Evolutionary conservation across 1,139 yeast species (phyloP).

Genomic region (Saccharomyces hybrid): DNA sequence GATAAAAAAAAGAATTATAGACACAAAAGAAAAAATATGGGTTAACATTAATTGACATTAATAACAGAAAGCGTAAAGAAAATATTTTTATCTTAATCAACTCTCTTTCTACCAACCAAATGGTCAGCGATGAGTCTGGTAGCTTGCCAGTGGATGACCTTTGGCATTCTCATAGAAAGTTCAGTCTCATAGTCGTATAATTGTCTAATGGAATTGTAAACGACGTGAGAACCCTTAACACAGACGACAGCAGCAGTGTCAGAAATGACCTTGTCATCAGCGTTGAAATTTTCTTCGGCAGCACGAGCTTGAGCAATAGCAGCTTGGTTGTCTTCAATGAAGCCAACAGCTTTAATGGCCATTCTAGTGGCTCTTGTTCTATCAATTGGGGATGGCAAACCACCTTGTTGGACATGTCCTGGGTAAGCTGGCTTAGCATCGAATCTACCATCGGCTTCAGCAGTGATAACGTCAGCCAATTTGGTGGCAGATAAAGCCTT

Average conservation of each 20-base stretch:
- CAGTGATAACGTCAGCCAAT: slow-evolving; percentile 60
- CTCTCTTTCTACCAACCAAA: slow-evolving; percentile 64
- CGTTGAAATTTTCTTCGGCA: slow-evolving; percentile 29
- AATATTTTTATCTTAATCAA: slow-evolving; percentile 11
- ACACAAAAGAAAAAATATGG: slow-evolving; percentile 1
- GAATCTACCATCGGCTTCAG: slow-evolving; percentile 56
- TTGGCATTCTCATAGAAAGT: slow-evolving; percentile 74
- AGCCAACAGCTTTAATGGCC: slow-evolving; percentile 62
- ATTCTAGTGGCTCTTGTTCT: slow-evolving; percentile 64
- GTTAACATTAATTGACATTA: slow-evolving; percentile 1
- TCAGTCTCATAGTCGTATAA: slow-evolving; percentile 85
- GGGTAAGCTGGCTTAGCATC: slow-evolving; percentile 75
- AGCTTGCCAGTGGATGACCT: slow-evolving; percentile 73
- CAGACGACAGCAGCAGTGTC: slow-evolving; percentile 83
- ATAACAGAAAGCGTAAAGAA: neutral
- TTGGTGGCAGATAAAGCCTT: slow-evolving; percentile 59
- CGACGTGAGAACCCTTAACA: slow-evolving; percentile 68
- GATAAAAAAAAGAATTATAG: slow-evolving; percentile 2
- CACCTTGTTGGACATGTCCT: slow-evolving; percentile 81
- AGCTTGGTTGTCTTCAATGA: slow-evolving; percentile 45
- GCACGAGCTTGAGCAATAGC: slow-evolving; percentile 28
- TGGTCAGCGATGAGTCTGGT: slow-evolving; percentile 74
- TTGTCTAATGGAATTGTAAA: slow-evolving; percentile 62
- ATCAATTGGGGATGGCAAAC: slow-evolving; percentile 71
- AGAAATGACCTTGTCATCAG: slow-evolving; percentile 33